Base-by-base conservation (phyloP, 2,329 filamentous ascomycete species). In the Fusarium siculi region DNA sequence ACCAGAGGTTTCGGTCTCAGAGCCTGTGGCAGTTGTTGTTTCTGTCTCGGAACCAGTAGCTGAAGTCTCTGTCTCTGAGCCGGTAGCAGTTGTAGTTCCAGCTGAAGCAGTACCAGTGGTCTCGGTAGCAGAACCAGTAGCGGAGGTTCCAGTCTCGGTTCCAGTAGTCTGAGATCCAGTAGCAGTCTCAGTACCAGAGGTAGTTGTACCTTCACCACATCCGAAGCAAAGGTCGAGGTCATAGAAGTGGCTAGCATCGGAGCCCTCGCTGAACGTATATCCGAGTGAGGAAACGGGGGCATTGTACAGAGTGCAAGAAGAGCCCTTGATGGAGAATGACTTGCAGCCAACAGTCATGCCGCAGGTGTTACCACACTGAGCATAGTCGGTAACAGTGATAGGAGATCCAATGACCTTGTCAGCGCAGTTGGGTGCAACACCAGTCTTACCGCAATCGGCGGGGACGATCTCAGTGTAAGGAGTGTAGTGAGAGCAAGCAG, bases 221-320 rank as follows among this genome's bases (percentile, higher is more conserved):
- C 63, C 60, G n/a, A 72, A 72, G 68, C 69, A 72, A 16, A 52
- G 43, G 28, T 72, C 69, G 19, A 72, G 69, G 18, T 73, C 66
- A 25, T 73, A 73, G 52, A 66, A 73, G n/a, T 30, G 39, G 63
- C 56, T 44, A 7, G 50, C 37, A 21, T 11, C 37, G 11, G 25
- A 28, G 6, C 28, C 32, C 5, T 55, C 39, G 10, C 12, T 32
- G 1, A 16, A 19, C 5, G 9, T 15, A 25, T 42, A 70, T 49
- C 56, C 60, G 9, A 73, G 60, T 1, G 55, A 49, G 5, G 21
- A 21, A 30, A 66, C 52, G 7, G 19, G 25, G 10, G n/a, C 36
- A 4, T 42, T 62, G 28, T 73, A 73, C 11, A 73, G 65, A 7
- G 50, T 72, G 18, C 68, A 72, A 30, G 43, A 25, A 23, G n/a